Evolutionary conservation across 2,329 filamentous ascomycete species (phyloP).

Genomic region (Colletotrichum aenigma): DNA sequence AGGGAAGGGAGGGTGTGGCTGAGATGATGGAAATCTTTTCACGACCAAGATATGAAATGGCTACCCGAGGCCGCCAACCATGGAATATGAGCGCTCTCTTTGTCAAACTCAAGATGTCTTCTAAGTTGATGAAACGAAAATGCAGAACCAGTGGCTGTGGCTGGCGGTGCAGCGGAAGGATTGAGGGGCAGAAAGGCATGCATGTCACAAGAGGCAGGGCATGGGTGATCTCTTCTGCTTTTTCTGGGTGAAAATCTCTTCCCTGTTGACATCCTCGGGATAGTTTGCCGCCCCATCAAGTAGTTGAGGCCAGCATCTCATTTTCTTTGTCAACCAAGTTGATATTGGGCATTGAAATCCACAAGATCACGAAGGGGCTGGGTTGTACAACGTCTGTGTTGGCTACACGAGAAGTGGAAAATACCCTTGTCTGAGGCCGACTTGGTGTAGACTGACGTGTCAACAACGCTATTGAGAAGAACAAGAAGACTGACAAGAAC

Average conservation of each 20-base stretch:
- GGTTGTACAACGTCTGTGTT: not conserved
- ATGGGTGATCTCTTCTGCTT: not conserved
- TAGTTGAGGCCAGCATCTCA: not conserved
- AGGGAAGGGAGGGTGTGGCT: not conserved
- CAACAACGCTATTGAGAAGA: not conserved
- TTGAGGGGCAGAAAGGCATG: not conserved
- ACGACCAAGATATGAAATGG: not conserved
- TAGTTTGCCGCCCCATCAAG: not conserved
- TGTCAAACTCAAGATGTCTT: not conserved
- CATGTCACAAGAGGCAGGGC: not conserved
- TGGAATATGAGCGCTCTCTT: not conserved
- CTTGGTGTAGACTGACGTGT: not conserved
- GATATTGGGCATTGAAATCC: not conserved
- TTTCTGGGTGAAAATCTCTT: not conserved
- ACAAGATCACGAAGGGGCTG: not conserved
- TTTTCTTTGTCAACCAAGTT: not conserved
- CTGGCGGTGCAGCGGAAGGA: not conserved
- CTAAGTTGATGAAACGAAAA: not conserved
- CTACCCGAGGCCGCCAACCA: not conserved
- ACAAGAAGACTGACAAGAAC: not conserved
- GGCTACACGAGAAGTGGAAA: not conserved
- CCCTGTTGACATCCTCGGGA: not conserved
- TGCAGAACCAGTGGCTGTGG: not conserved
- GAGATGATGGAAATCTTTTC: not conserved
- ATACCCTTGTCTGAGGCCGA: not conserved